phyloP scores from a whole-genome alignment of 2,329 filamentous ascomycete species.

The Claviceps monticola region DNA sequence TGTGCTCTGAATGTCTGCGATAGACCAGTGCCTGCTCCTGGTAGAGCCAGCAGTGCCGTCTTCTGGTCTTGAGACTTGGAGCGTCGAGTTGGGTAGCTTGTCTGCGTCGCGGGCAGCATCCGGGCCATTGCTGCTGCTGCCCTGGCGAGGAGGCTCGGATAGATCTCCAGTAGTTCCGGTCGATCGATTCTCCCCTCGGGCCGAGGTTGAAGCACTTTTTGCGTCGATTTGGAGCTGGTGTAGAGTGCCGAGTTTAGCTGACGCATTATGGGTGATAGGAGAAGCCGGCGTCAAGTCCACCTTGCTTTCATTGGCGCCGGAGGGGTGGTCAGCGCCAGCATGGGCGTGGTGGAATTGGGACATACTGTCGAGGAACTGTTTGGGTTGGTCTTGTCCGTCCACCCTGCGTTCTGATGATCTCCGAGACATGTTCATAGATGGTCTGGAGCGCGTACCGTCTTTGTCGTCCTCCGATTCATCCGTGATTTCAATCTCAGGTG shows the following conservation, averaged over 20 bases:
- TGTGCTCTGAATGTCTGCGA: constrained; percentile 27
- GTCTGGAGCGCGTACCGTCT: constrained; percentile 24
- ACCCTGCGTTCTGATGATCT: constrained; percentile 19
- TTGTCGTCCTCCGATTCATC: constrained; percentile 36
- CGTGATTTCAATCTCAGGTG: constrained; percentile 26
- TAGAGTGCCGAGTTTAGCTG: constrained; percentile 31
- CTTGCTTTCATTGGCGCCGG: constrained; percentile 7
- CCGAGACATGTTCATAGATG: constrained; percentile 22
- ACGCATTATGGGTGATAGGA: constrained; percentile 17
- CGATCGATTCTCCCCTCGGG: constrained; percentile 16
- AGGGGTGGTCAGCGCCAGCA: constrained; percentile 12
- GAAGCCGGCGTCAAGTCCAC: constrained; percentile 7
- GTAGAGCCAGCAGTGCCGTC: constrained; percentile 10
- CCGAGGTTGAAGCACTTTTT: constrained; percentile 23
- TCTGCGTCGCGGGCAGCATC: constrained; percentile 20
- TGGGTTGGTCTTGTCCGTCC: constrained; percentile 18
- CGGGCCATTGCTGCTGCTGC: constrained; percentile 5
- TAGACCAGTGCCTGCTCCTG: constrained; percentile 34
- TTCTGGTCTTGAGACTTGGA: constrained; percentile 14
- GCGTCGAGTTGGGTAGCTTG: constrained; percentile 21
- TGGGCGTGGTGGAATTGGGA: constrained; percentile 30
- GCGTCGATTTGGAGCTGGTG: constrained; percentile 37
- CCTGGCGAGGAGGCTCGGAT: neutral
- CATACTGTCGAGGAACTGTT: constrained; percentile 38
- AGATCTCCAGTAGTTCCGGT: neutral